These are phyloP conservation scores for Aspergillus arachidicola DNA, from an alignment of 2,329 filamentous ascomycete genomes.

Conservation along the genomic window DNA sequence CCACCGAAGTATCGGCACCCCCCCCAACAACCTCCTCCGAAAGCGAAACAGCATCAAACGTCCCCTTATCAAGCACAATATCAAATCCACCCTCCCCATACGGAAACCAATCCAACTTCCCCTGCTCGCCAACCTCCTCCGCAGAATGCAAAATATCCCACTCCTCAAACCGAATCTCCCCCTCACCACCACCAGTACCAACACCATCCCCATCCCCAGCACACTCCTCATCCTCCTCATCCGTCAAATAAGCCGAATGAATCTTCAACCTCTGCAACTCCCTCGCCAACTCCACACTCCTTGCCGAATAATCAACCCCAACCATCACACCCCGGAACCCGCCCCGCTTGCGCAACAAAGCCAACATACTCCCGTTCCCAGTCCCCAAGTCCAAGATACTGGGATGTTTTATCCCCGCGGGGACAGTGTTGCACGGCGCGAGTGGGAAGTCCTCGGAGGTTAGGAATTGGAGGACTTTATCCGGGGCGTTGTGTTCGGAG, in stretches of 20 bases:
- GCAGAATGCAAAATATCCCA: conserved; percentile 65
- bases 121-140: conserved; percentile 32
- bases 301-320: conserved; percentile 83
- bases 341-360: conserved; percentile 69
- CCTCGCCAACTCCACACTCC: conserved; percentile 73
- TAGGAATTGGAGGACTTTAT: conserved; percentile 74
- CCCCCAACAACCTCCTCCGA: conserved; percentile 35
- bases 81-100: conserved; percentile 67
- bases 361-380: conserved; percentile 90
- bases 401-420: conserved; percentile 24
- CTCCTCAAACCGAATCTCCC: conserved; percentile 53
- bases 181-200: conserved; percentile 5
- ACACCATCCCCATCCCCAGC: conserved; percentile 23
- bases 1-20: conserved; percentile 24
- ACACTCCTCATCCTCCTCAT: conserved; percentile 31
- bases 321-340: conserved; percentile 71
- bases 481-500: conserved; percentile 85
- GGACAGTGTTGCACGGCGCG: conserved; percentile 39
- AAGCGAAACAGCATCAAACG: conserved; percentile 93
- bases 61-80: conserved; percentile 95
- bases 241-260: conserved; percentile 38
- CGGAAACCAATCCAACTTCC: conserved; percentile 41
- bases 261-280: conserved; percentile 55
- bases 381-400: conserved; percentile 84
- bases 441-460: conserved; percentile 51